Evolutionary conservation across 345 rosid genomes (phyloP).

Genomic region (Eucalyptus globulus): DNA sequence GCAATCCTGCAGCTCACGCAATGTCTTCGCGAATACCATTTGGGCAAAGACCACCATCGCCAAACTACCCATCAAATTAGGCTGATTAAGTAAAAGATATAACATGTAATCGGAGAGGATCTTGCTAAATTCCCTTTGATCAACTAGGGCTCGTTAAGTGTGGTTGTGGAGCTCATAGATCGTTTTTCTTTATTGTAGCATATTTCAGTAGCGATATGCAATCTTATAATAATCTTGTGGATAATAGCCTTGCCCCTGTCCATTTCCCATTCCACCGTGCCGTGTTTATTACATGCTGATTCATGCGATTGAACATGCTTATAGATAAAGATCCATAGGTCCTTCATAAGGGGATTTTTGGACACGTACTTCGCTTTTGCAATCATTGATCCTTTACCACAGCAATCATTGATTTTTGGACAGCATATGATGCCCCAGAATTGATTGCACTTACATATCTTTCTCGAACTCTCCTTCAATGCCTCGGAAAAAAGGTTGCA

Average conservation of each 20-base stretch:
- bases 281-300: rapidly evolving
- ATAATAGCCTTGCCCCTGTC: not conserved
- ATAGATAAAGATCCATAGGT: not conserved
- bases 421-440: not conserved
- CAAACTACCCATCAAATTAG: rapidly evolving
- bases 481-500: not conserved
- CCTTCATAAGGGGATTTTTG: not conserved
- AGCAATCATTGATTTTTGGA: not conserved
- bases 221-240: rapidly evolving
- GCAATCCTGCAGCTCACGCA: rapidly evolving
- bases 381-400: not conserved
- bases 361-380: not conserved
- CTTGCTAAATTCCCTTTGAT: not conserved
- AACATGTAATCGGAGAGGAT: not conserved
- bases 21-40: rapidly evolving
- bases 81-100: not conserved
- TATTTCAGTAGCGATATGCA: not conserved
- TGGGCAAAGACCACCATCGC: not conserved
- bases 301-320: rapidly evolving
- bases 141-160: rapidly evolving
- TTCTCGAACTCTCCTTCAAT: not conserved
- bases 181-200: not conserved
- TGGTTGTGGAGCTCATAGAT: no score
- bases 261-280: no score
- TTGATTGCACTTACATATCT: not conserved